Conservation (phyloP, 1,284 basidiomycete species). For the Hypsizygus ulmarius region DNA sequence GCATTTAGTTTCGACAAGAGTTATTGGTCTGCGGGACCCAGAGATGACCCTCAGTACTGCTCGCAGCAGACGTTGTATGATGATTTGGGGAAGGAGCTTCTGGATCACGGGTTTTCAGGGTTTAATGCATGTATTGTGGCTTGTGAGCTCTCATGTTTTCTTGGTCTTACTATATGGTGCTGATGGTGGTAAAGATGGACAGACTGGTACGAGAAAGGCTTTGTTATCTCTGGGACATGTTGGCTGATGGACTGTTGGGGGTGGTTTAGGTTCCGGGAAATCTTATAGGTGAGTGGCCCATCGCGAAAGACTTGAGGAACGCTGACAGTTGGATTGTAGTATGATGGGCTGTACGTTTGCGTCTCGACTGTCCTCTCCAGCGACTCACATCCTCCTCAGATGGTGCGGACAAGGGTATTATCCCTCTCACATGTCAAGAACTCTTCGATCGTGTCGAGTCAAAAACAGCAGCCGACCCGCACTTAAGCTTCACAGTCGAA, state of each 20-base stretch:
- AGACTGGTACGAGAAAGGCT: constrained; percentile 63
- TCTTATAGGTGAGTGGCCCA: constrained; percentile 70
- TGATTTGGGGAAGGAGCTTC: constrained; percentile 90
- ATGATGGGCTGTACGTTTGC: constrained; percentile 96
- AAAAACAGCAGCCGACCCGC: constrained; percentile 64
- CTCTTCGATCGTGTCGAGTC: constrained; percentile 82
- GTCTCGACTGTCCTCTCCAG: constrained; percentile 16
- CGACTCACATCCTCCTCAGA: constrained; percentile 46
- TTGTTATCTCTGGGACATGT: constrained; percentile 3
- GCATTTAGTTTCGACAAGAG: constrained; percentile 93
- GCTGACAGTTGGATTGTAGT: constrained; percentile 40
- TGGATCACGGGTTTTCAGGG: constrained; percentile 94
- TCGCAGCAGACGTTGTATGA: constrained; percentile 93
- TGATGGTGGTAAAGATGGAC: constrained; percentile 58
- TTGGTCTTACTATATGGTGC: constrained; percentile 1
- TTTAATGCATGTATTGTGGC: constrained; percentile 98
- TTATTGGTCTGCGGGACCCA: constrained; percentile 90
- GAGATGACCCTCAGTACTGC: constrained; percentile 86
- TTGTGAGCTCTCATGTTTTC: constrained; percentile 60
- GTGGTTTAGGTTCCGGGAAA: constrained; percentile 75
- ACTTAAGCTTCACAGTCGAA: constrained; percentile 86
- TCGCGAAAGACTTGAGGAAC: constrained; percentile 15
- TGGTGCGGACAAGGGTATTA: constrained; percentile 95
- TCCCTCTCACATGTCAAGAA: constrained; percentile 92
- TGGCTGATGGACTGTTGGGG: constrained; percentile 7